Percentiles rank a stretch among this genome's conserved stretches.
Conservation (phyloP, 179 eudicot species). For the Actinidia chinensis region DNA sequence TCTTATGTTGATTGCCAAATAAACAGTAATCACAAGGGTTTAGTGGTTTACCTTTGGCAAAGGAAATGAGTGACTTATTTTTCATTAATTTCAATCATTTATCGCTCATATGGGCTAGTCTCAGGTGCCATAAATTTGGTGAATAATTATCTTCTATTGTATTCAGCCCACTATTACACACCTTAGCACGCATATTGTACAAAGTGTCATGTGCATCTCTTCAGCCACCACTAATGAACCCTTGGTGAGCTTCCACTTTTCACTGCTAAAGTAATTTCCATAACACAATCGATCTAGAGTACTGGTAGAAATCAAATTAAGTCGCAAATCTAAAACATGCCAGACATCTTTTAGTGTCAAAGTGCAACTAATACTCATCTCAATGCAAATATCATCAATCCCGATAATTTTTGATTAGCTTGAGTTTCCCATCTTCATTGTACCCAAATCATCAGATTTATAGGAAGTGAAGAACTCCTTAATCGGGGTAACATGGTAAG, state of each 20-base stretch:
- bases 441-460: neutral
- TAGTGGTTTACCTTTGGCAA: too few species aligned
- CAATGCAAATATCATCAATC: neutral
- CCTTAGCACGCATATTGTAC: neutral
- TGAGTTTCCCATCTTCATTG: neutral
- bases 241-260: too few species aligned
- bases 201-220: too few species aligned
- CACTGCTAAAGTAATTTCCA: too few species aligned
- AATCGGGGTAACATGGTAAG: neutral
- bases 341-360: neutral
- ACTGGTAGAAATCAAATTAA: too few species aligned
- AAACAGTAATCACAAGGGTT: neutral
- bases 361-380: neutral
- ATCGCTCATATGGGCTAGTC: neutral
- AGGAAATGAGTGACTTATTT: neutral
- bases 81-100: too few species aligned
- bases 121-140: too few species aligned
- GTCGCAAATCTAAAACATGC: too few species aligned
- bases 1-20: neutral
- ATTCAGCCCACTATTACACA: neutral
- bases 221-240: too few species aligned
- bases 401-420: neutral
- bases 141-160: too few species aligned
- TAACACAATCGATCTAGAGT: too few species aligned
- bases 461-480: neutral